phyloP scores from a whole-genome alignment of 495 filamentous ascomycete genomes.

The Letharia columbiana region DNA sequence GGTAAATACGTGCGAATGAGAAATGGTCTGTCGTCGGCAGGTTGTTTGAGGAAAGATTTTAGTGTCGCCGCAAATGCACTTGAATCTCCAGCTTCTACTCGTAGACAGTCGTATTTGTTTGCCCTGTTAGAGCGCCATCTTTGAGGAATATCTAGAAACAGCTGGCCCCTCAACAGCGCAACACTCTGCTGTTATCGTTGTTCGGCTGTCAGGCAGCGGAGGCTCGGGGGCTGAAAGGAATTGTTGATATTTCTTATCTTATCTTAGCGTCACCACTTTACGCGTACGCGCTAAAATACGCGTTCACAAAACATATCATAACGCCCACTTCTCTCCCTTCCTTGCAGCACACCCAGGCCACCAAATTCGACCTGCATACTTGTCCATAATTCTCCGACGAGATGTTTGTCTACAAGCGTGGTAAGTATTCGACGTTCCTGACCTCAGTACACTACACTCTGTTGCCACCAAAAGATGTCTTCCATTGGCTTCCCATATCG shows the following conservation, averaged over 20 bases:
- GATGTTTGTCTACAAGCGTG: conserved; percentile 67
- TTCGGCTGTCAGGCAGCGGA: too few relatives aligned
- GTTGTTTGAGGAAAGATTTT: too few relatives aligned
- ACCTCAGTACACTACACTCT: not conserved
- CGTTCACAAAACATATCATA: conserved; percentile 1
- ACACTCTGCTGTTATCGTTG: too few relatives aligned
- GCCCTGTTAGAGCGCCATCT: too few relatives aligned
- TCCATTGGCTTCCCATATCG: not conserved
- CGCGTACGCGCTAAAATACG: conserved; percentile 1
- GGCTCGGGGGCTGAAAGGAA: not conserved
- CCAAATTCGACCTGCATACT: conserved; percentile 1
- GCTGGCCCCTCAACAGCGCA: too few relatives aligned
- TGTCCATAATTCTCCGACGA: conserved; percentile 16
- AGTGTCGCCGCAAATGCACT: too few relatives aligned
- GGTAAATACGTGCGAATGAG: too few relatives aligned
- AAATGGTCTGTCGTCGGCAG: too few relatives aligned
- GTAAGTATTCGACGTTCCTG: conserved; percentile 37
- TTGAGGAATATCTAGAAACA: too few relatives aligned
- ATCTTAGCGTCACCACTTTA: conserved; percentile 7
- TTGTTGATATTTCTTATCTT: not conserved
- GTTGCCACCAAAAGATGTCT: not conserved
- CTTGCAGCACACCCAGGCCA: not conserved
- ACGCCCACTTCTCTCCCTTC: not conserved
- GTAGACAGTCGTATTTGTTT: too few relatives aligned
- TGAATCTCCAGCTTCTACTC: too few relatives aligned